Base-by-base conservation (phyloP, 495 filamentous ascomycete species). In the Usnea hakonensis region DNA sequence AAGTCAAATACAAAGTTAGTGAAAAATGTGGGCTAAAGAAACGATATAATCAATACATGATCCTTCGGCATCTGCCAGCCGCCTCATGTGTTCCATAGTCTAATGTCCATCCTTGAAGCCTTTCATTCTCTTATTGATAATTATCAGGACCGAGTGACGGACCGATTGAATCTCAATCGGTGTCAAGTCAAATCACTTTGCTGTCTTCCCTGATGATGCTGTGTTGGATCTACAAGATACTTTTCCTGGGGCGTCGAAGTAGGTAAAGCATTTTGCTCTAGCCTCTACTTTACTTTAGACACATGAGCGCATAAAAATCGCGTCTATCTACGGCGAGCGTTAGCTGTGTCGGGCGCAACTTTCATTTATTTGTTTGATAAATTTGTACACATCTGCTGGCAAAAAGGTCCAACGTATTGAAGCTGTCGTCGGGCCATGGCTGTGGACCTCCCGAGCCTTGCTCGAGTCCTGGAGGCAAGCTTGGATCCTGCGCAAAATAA, bases 401-500 rank as follows among this genome's bases (percentile, higher is more conserved):
- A 57, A 38, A 13, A 38, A 48, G 52, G 17, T 36, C 32, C 53
- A 37, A 55, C 23, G 44, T 54, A 23, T 37, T 48, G 54, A 55
- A 57, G 37, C 37, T 59, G 71, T 69, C 71, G 71, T 69, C 71
- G 67, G 72, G 83, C 74, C 76, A 95, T 95, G 90, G 85, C 90
- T 73, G 78, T 86, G 66, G 82, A 87, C 72, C 77, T 93, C 71
- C 81, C 83, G 72, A 77, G 79, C 67, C 79, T 96, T 66, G 85
- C 89, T 32, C 79, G 87, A 77, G 80, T 96, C 68, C 84, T 99
- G 44, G 80, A 95, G 69, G 87, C 87, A 50, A 96, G 90, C 66
- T 82, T 97, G 65, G 89, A 97, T 74, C 88, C 90, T 17, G 76
- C 78, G 57, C 85, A 91, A 70, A 88, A 91, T 71, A 94, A 91